phyloP scores from a whole-genome alignment of 2,329 filamentous ascomycete species.

The Paracamarosporium sp. region DNA sequence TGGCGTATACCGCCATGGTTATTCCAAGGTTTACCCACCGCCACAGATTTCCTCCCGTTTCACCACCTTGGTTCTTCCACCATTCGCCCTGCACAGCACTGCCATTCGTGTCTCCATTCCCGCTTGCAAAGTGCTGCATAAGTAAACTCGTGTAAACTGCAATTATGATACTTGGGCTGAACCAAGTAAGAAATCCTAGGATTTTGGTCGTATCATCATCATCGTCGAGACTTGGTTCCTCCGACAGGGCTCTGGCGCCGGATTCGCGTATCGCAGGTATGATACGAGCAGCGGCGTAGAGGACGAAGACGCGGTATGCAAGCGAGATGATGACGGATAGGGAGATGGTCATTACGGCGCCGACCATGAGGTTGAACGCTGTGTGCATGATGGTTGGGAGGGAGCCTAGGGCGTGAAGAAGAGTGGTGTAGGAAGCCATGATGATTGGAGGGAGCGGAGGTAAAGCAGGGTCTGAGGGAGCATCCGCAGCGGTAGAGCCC shows the following conservation, averaged over 20 bases:
- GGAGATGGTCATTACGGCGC: constrained; percentile 93
- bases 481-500: constrained; percentile 57
- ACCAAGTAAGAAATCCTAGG: constrained; percentile 86
- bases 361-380: constrained; percentile 83
- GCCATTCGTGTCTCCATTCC: constrained; percentile 61
- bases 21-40: constrained; percentile 90
- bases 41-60: constrained; percentile 85
- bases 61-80: constrained; percentile 86
- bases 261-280: constrained; percentile 91
- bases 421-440: constrained; percentile 96
- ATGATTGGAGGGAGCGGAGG: constrained; percentile 96
- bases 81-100: constrained; percentile 64
- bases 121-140: constrained; percentile 87
- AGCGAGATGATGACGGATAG: constrained; percentile 95
- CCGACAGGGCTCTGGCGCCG: constrained; percentile 80
- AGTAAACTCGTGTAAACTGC: constrained; percentile 95
- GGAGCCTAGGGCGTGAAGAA: constrained; percentile 81
- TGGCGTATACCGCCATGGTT: constrained; percentile 87
- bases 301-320: constrained; percentile 90
- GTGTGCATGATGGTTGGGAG: constrained; percentile 85
- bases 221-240: constrained; percentile 86
- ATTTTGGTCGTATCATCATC: constrained; percentile 81
- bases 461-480: constrained; percentile 77
- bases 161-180: constrained; percentile 92
- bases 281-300: constrained; percentile 94